Conservation (phyloP, 2,329 filamentous ascomycete genomes). For the Colletotrichum destructivum region DNA sequence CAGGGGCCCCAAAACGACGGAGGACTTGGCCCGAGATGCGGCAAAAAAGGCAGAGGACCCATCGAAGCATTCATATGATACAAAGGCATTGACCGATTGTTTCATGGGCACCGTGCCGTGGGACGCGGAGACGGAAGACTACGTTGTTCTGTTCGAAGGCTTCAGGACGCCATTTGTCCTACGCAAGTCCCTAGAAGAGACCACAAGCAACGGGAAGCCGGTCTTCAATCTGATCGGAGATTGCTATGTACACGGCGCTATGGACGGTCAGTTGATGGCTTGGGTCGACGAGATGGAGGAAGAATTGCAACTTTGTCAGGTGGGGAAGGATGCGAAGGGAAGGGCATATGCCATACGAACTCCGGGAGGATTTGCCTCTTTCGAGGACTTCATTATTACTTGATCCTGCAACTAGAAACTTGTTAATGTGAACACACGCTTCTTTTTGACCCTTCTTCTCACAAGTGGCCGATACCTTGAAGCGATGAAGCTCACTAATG, state of each 20-base stretch:
- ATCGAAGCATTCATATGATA: neutral
- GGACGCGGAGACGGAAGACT: constrained; percentile 44
- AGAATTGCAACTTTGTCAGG: neutral
- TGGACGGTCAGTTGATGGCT: constrained; percentile 16
- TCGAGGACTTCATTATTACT: neutral
- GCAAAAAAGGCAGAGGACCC: neutral
- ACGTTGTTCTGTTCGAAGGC: constrained; percentile 52
- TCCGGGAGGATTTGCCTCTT: neutral
- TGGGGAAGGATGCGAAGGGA: constrained; percentile 2
- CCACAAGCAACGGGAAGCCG: neutral
- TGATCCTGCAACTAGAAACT: neutral
- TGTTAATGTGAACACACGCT: too few species aligned
- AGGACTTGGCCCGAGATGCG: neutral
- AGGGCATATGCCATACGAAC: constrained; percentile 4
- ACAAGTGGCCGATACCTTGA: too few species aligned
- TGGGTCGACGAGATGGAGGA: neutral
- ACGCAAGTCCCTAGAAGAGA: constrained; percentile 36
- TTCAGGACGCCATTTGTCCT: constrained; percentile 53
- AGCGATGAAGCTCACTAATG: too few species aligned
- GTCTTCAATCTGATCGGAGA: constrained; percentile 13
- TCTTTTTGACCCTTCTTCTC: too few species aligned
- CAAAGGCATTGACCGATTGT: neutral
- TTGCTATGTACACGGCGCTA: constrained; percentile 21
- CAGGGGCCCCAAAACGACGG: neutral
- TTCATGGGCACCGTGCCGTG: constrained; percentile 21